phyloP scores from a whole-genome alignment of 2,329 filamentous ascomycete species.

The Neofusicoccum laricinum region DNA sequence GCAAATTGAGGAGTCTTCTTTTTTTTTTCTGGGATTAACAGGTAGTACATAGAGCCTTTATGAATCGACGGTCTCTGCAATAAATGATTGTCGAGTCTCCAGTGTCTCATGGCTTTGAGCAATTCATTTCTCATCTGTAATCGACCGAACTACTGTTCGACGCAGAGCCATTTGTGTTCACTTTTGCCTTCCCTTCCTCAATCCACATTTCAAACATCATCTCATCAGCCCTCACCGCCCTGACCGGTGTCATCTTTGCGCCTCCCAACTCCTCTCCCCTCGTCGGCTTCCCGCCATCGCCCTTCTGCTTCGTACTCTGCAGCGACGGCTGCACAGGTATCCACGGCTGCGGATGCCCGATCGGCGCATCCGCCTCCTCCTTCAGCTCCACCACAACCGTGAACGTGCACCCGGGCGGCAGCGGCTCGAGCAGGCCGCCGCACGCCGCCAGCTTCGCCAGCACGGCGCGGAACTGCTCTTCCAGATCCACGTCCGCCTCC shows the following conservation, averaged over 20 bases:
- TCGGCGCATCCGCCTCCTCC: conserved; percentile 50
- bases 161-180: conserved; percentile 23
- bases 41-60: too few species aligned
- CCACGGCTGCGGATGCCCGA: conserved; percentile 50
- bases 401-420: conserved; percentile 68
- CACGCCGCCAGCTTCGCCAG: conserved; percentile 62
- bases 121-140: background rate
- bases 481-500: conserved; percentile 53
- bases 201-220: conserved; percentile 68
- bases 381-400: conserved; percentile 73
- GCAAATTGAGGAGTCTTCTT: too few species aligned
- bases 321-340: conserved; percentile 17
- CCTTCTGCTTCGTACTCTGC: conserved; percentile 16
- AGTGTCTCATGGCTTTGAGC: background rate
- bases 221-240: conserved; percentile 62
- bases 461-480: conserved; percentile 69
- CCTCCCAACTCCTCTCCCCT: conserved; percentile 46
- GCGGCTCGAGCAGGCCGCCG: conserved; percentile 53
- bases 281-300: conserved; percentile 18
- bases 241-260: conserved; percentile 57
- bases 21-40: too few species aligned
- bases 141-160: background rate
- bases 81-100: too few species aligned
- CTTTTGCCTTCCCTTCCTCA: conserved; percentile 60
- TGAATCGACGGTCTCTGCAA: too few species aligned